Evolutionary conservation across 2,329 filamentous ascomycete genomes (phyloP).

Genomic region (Tolypocladium paradoxum): DNA sequence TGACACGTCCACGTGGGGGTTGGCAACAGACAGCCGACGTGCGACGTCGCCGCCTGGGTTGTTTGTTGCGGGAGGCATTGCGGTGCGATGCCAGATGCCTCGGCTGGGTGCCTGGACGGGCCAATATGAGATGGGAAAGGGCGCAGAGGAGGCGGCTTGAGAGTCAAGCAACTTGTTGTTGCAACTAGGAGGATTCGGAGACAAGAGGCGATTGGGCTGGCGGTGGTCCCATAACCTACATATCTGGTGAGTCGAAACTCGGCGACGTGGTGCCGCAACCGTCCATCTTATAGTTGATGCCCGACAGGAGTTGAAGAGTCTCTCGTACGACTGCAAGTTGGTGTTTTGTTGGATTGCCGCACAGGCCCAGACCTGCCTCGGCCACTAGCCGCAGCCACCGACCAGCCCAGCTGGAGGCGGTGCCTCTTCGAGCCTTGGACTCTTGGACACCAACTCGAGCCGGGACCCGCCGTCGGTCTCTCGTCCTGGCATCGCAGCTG

Average conservation of each 20-base stretch:
- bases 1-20: slow-evolving; percentile 4
- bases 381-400: background rate
- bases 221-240: background rate
- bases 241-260: background rate
- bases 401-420: background rate
- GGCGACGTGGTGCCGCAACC: background rate
- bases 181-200: background rate
- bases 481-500: no score
- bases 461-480: background rate
- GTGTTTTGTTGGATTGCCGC: background rate
- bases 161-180: background rate
- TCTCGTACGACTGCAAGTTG: background rate
- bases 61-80: background rate
- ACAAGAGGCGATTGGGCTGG: background rate
- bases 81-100: background rate
- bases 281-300: background rate
- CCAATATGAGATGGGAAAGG: background rate
- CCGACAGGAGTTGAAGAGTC: background rate
- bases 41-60: background rate
- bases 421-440: background rate
- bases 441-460: no score
- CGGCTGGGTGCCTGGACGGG: background rate
- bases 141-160: background rate
- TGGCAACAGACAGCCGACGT: slow-evolving; percentile 3
- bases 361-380: background rate